Percentiles rank a stretch among this genome's conserved stretches.
phyloP scores from a whole-genome alignment of 2,329 filamentous ascomycete species.

The Macrophomina pseudophaseolina region DNA sequence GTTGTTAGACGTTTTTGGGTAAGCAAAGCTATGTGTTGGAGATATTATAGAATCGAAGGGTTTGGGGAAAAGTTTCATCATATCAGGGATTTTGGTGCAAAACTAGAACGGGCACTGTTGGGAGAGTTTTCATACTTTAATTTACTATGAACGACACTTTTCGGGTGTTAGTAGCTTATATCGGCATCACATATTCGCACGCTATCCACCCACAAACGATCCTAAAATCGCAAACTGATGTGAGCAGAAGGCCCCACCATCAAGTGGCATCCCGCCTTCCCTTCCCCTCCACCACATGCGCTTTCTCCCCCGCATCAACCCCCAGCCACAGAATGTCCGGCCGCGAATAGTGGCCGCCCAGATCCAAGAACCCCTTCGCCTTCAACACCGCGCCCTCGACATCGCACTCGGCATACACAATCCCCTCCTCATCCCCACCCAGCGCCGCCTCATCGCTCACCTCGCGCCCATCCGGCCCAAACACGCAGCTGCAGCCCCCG shows the following conservation, averaged over 20 bases:
- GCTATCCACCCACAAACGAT: too few species aligned
- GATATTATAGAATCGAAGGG: background rate
- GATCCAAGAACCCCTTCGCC: slow-evolving; percentile 52
- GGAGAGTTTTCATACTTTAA: too few species aligned
- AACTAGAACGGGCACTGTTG: background rate
- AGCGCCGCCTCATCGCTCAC: slow-evolving; percentile 45
- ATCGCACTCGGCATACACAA: slow-evolving; percentile 59
- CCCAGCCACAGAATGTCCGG: slow-evolving; percentile 23
- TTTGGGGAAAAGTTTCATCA: background rate
- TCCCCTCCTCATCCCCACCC: slow-evolving; percentile 50
- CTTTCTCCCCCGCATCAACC: slow-evolving; percentile 4
- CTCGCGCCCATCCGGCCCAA: slow-evolving; percentile 58
- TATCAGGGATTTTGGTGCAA: background rate
- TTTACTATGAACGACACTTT: too few species aligned
- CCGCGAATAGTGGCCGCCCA: slow-evolving; percentile 30
- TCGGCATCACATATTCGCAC: too few species aligned
- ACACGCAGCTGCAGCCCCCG: slow-evolving; percentile 57
- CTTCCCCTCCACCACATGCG: background rate
- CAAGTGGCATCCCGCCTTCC: background rate
- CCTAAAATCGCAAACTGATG: too few species aligned
- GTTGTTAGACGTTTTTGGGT: background rate
- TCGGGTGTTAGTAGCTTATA: too few species aligned
- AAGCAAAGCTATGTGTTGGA: background rate
- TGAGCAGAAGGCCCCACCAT: background rate
- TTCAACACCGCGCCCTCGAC: slow-evolving; percentile 48